Percentiles rank a stretch among this genome's conserved stretches.
These are phyloP conservation scores for Colletotrichum aenigma DNA, from an alignment of 2,329 filamentous ascomycete species.

Conservation along the genomic window DNA sequence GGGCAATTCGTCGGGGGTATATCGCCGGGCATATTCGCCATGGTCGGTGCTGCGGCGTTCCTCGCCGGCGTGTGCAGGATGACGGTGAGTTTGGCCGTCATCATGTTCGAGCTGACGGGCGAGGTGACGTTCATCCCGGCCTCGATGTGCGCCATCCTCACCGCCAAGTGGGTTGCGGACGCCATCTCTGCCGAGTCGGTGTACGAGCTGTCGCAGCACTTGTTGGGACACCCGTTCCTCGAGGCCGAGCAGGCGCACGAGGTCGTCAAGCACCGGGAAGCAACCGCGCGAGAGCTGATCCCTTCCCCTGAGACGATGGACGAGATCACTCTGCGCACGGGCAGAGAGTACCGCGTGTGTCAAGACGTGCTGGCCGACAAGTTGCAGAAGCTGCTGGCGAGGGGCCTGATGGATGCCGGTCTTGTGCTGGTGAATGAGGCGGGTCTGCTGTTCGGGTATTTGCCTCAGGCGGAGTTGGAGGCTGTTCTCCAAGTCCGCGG, in stretches of 20 bases:
- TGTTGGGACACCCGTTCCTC: slow-evolving; percentile 63
- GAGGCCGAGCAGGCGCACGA: slow-evolving; percentile 51
- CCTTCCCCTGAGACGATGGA: slow-evolving; percentile 59
- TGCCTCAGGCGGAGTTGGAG: slow-evolving; percentile 57
- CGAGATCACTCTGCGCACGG: slow-evolving; percentile 57
- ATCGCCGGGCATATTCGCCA: slow-evolving; percentile 63
- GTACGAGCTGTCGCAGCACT: slow-evolving; percentile 63
- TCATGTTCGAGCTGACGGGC: slow-evolving; percentile 67
- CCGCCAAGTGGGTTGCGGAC: slow-evolving; percentile 64
- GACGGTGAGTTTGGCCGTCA: slow-evolving; percentile 62
- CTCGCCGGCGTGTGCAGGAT: slow-evolving; percentile 62
- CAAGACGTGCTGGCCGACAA: slow-evolving; percentile 44
- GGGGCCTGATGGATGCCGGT: slow-evolving; percentile 62
- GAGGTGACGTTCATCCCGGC: slow-evolving; percentile 62
- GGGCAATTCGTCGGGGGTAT: slow-evolving; percentile 43
- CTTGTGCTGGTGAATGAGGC: slow-evolving; percentile 56
- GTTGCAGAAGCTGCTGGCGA: slow-evolving; percentile 46
- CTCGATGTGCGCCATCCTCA: slow-evolving; percentile 63
- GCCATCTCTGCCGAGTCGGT: slow-evolving; percentile 56
- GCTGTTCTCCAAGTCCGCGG: slow-evolving; percentile 46
- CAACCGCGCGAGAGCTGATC: slow-evolving; percentile 49
- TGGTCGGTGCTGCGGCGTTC: slow-evolving; percentile 64
- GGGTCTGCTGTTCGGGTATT: slow-evolving; percentile 56
- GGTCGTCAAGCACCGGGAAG: not conserved
- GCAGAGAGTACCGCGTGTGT: slow-evolving; percentile 42